Conservation (phyloP, 1,284 basidiomycete genomes). For the Naganishia albida region DNA sequence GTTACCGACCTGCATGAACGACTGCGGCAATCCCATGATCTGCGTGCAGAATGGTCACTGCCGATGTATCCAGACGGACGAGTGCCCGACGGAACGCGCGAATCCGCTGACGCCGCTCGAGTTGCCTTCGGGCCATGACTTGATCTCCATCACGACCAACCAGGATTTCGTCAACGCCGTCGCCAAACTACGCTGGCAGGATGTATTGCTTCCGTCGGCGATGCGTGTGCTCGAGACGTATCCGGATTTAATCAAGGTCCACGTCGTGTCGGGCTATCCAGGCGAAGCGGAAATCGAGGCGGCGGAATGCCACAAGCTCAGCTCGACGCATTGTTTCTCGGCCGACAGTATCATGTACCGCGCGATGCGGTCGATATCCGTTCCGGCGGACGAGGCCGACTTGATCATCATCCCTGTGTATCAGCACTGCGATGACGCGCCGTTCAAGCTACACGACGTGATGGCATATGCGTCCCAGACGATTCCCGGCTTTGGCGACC, state of each 20-base stretch:
- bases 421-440: slow-evolving; percentile 50
- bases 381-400: slow-evolving; percentile 54
- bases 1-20: slow-evolving; percentile 52
- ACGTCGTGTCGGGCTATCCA: slow-evolving; percentile 48
- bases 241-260: slow-evolving; percentile 49
- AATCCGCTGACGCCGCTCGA: slow-evolving; percentile 43
- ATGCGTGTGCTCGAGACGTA: slow-evolving; percentile 42
- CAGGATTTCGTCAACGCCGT: slow-evolving; percentile 41
- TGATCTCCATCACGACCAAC: slow-evolving; percentile 31
- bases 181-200: slow-evolving; percentile 43
- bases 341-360: slow-evolving; percentile 52
- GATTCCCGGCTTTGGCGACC: slow-evolving; percentile 45
- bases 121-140: slow-evolving; percentile 24
- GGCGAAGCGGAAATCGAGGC: slow-evolving; percentile 45
- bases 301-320: slow-evolving; percentile 47
- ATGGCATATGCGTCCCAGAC: slow-evolving; percentile 45
- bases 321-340: slow-evolving; percentile 50
- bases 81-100: slow-evolving; percentile 43
- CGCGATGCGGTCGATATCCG: slow-evolving; percentile 47
- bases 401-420: slow-evolving; percentile 55
- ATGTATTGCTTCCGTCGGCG: slow-evolving; percentile 49
- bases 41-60: slow-evolving; percentile 54
- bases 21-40: slow-evolving; percentile 50
- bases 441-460: slow-evolving; percentile 52
- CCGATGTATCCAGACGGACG: slow-evolving; percentile 51